Evolutionary conservation across 495 filamentous ascomycete species (phyloP).

Genomic region (Lepraria neglecta): DNA sequence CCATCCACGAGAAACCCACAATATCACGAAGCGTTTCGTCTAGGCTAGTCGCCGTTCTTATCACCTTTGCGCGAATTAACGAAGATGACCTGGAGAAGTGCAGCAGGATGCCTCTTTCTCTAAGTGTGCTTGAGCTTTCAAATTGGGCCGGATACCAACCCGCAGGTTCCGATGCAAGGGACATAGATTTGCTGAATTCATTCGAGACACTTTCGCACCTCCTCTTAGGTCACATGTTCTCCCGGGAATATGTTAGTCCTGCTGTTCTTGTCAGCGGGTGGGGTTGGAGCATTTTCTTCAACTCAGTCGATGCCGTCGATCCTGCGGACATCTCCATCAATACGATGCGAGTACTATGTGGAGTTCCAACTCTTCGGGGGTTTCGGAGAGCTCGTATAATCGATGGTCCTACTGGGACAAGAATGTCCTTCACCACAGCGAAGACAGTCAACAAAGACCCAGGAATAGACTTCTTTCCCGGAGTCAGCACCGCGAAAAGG

Average conservation of each 20-base stretch:
- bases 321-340: constrained; percentile 6
- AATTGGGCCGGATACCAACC: neutral
- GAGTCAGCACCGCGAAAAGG: constrained; percentile 8
- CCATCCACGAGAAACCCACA: neutral
- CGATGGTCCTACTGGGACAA: constrained; percentile 16
- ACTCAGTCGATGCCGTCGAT: constrained; percentile 15
- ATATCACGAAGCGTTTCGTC: neutral
- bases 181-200: neutral
- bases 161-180: neutral
- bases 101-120: constrained; percentile 11
- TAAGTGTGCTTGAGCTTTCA: neutral
- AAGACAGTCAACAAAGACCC: neutral
- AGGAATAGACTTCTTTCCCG: neutral
- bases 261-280: constrained; percentile 16
- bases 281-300: constrained; percentile 21
- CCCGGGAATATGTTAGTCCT: neutral
- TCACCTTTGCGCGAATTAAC: constrained; percentile 9
- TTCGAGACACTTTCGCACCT: constrained; percentile 3
- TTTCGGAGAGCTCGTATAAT: constrained; percentile 16
- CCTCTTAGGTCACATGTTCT: constrained; percentile 3
- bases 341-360: constrained; percentile 14
- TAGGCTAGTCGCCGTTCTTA: neutral
- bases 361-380: constrained; percentile 15
- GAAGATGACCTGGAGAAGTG: constrained; percentile 16
- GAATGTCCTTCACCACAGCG: neutral